Conservation (phyloP, 208 protist species). For the Zelonia costaricensis region DNA sequence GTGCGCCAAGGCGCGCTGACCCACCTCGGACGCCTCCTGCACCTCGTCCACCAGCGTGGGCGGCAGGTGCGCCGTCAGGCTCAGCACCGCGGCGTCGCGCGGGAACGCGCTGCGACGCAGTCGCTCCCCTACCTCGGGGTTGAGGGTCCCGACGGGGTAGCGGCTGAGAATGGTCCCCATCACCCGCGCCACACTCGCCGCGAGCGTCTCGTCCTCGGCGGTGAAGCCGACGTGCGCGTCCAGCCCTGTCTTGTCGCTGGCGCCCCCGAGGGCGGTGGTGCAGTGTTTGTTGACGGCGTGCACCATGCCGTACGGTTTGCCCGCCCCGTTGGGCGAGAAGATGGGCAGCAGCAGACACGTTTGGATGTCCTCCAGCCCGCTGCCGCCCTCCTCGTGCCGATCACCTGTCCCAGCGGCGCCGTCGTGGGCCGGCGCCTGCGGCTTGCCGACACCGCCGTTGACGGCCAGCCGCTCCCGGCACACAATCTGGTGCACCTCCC, state of each 20-base stretch:
- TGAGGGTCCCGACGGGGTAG: constrained; percentile 70
- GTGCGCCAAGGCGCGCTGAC: constrained; percentile 48
- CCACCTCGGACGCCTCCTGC: constrained; percentile 61
- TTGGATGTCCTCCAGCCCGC: constrained; percentile 67
- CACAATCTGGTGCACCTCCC: constrained; percentile 77
- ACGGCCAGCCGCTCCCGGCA: constrained; percentile 76
- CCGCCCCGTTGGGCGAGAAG: constrained; percentile 31
- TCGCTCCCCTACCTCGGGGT: constrained; percentile 37
- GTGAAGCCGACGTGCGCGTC: constrained; percentile 31
- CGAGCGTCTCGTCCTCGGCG: constrained; percentile 62
- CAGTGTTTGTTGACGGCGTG: constrained; percentile 87
- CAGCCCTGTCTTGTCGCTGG: constrained; percentile 11
- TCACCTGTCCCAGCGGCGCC: no score
- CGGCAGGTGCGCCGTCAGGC: constrained; percentile 50
- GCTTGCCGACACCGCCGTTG: constrained; percentile 53
- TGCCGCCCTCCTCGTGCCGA: constrained; percentile 6
- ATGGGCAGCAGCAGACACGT: constrained; percentile 90
- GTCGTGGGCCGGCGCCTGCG: constrained; percentile 20
- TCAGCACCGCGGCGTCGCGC: constrained; percentile 20
- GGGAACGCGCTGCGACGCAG: constrained; percentile 44
- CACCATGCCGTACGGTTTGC: constrained; percentile 71
- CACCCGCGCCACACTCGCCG: constrained; percentile 51
- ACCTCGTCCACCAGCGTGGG: constrained; percentile 55
- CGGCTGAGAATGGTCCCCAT: constrained; percentile 75
- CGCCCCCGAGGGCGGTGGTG: constrained; percentile 18